Base-by-base conservation (phyloP, 257 asterid genomes). In the Scutellaria baicalensis region DNA sequence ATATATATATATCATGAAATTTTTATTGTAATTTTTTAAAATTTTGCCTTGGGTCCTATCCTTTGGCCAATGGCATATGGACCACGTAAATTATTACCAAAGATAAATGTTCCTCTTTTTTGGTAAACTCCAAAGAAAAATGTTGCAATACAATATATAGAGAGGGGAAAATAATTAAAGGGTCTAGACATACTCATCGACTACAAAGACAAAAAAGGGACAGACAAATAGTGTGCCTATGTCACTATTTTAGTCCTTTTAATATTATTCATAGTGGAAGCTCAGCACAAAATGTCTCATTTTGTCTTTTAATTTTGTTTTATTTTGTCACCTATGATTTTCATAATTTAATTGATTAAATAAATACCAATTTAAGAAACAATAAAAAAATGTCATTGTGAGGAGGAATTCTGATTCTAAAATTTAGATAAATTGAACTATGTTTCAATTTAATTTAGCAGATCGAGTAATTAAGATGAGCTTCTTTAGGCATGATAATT, bases 21-120 rank as follows among this genome's bases (percentile, higher is more conserved):
- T n/a, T n/a, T n/a, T n/a, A n/a, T n/a, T n/a, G n/a, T n/a, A n/a
- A n/a, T n/a, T n/a, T n/a, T n/a, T n/a, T n/a, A n/a, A n/a, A n/a
- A n/a, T 66, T 57, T 27, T 68, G n/a, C 54, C 12, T 14, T 55
- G 61, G 52, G 39, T 21, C 54, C 58, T 47, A 68, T 55, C 54
- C 61, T 50, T 6, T 10, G 59, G 47, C 64, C 61, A 55, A 12
- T 17, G 56, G 1, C 56, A 63, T 35, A 27, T 73, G 82, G 82
- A 78, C 79, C 76, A 69, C 74, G 57, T 56, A 74, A 63, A 54
- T 70, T 54, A 44, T 69, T 55, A 75, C 66, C 59, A 10, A 65
- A 66, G 65, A 70, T 47, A 65, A 18, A 76, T 49, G 45, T 9
- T 67, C 58, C 17, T 72, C 49, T 17, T 33, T 73, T 55, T 44